Conservation (phyloP, 305 asterid genomes). For the Plantago coronopus region DNA sequence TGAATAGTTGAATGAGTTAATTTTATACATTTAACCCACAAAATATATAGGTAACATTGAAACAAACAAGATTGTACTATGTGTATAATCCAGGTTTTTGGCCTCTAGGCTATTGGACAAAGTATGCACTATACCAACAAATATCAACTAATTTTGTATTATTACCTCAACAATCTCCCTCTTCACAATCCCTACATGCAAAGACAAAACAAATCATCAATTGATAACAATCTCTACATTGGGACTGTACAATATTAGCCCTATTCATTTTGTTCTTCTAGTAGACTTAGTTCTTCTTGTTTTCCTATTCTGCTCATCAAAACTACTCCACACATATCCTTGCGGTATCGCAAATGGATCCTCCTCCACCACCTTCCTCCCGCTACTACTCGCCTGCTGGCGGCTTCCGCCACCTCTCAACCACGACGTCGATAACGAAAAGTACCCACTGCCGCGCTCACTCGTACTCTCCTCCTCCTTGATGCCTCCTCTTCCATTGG, state of each 20-base stretch:
- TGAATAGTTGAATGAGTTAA: too few relatives aligned
- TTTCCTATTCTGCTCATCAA: conserved; percentile 53
- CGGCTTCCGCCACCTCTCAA: conserved; percentile 39
- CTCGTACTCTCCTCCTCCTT: conserved; percentile 29
- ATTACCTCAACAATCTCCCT: background rate
- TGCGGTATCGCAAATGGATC: conserved; percentile 74
- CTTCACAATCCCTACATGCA: conserved; percentile 10
- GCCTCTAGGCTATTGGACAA: too few relatives aligned
- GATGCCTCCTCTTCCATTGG: background rate
- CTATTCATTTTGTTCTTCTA: conserved; percentile 40
- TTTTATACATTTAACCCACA: too few relatives aligned
- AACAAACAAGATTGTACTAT: too few relatives aligned
- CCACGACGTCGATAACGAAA: conserved; percentile 49
- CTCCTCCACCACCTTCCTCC: conserved; percentile 15
- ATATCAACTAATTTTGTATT: background rate
- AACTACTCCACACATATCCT: conserved; percentile 67
- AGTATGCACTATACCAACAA: too few relatives aligned
- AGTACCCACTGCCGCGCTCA: conserved; percentile 26
- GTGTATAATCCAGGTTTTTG: too few relatives aligned
- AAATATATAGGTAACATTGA: too few relatives aligned
- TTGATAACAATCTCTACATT: conserved; percentile 7
- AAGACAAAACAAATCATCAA: background rate
- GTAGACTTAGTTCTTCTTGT: conserved; percentile 57
- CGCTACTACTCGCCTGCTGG: conserved; percentile 23
- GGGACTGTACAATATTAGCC: background rate